phyloP scores from a whole-genome alignment of 1,139 yeast genomes.

The Barnettozyma hawaiiensis region DNA sequence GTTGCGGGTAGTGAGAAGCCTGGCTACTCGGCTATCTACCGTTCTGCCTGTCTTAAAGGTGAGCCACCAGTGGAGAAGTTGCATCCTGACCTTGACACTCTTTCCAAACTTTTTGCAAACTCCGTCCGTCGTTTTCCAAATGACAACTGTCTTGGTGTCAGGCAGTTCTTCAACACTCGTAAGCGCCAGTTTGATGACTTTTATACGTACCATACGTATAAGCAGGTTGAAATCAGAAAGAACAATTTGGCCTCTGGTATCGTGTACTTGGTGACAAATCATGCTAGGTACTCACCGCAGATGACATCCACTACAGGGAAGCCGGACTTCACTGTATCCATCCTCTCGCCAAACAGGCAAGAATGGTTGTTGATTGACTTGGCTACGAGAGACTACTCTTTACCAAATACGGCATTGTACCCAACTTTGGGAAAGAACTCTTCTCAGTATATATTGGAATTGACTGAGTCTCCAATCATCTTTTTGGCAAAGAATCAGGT shows the following conservation, averaged over 20 bases:
- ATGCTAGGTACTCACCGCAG: slow-evolving; percentile 20
- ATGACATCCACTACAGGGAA: slow-evolving; percentile 16
- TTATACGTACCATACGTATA: slow-evolving; percentile 37
- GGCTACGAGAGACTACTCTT: slow-evolving; percentile 47
- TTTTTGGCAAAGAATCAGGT: slow-evolving; percentile 46
- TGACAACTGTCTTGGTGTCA: slow-evolving; percentile 34
- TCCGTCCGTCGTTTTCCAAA: slow-evolving; percentile 28
- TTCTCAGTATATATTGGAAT: slow-evolving; percentile 49
- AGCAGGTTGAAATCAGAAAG: slow-evolving; percentile 32
- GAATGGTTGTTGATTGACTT: slow-evolving; percentile 60
- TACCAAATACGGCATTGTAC: slow-evolving; percentile 55
- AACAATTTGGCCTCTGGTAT: slow-evolving; percentile 45
- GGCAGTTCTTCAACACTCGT: slow-evolving; percentile 28
- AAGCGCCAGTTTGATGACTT: slow-evolving; percentile 19
- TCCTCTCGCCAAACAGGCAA: slow-evolving; percentile 48
- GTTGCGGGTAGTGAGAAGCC: slow-evolving; percentile 10
- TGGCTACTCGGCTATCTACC: slow-evolving; percentile 16
- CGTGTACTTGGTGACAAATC: slow-evolving; percentile 38
- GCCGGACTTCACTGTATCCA: slow-evolving; percentile 44
- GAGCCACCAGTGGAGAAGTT: slow-evolving; percentile 26
- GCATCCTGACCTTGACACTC: slow-evolving; percentile 39
- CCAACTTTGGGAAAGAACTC: slow-evolving; percentile 60
- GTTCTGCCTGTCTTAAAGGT: slow-evolving; percentile 3
- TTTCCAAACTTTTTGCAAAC: slow-evolving; percentile 34
- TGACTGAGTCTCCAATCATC: slow-evolving; percentile 55